phyloP scores from a whole-genome alignment of 208 protist species.

The Tetramitus jugosus region DNA sequence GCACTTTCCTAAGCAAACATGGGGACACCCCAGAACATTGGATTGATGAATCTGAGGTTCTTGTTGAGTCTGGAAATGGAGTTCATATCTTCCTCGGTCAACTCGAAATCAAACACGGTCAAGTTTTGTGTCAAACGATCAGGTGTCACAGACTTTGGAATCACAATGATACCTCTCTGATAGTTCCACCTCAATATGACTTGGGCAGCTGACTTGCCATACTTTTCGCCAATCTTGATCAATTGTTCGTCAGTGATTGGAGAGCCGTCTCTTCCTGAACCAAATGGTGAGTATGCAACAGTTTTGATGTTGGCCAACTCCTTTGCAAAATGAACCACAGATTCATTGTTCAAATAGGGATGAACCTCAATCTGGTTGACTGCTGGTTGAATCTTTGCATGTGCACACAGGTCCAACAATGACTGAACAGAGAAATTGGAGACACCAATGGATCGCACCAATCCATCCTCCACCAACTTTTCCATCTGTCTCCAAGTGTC shows the following conservation, averaged over 20 bases:
- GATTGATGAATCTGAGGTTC: too few species aligned
- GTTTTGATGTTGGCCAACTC: not conserved
- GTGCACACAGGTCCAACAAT: conserved; percentile 29
- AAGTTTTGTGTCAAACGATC: conserved; percentile 74
- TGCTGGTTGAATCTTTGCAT: conserved; percentile 25
- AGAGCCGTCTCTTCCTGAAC: not conserved
- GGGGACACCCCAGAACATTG: too few species aligned
- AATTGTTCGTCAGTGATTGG: not conserved
- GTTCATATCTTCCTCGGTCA: conserved; percentile 57
- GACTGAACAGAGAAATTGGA: conserved; percentile 35
- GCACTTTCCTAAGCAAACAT: conserved; percentile 54
- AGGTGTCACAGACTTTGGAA: conserved; percentile 67
- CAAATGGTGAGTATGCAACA: not conserved
- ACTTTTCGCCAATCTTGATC: conserved; percentile 25
- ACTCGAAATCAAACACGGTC: conserved; percentile 65
- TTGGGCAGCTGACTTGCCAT: conserved; percentile 42
- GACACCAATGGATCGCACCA: conserved; percentile 33
- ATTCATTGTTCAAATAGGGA: not conserved
- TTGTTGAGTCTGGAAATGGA: conserved; percentile 28
- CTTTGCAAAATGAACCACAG: not conserved
- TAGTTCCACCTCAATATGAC: conserved; percentile 59
- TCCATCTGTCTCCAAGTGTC: conserved; percentile 46
- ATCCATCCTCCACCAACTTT: conserved; percentile 39
- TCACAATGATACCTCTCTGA: conserved; percentile 51
- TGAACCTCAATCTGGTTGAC: conserved; percentile 37